Conservation (phyloP, 176 grass and related monocot genomes). For the Alopecurus myosuroides region DNA sequence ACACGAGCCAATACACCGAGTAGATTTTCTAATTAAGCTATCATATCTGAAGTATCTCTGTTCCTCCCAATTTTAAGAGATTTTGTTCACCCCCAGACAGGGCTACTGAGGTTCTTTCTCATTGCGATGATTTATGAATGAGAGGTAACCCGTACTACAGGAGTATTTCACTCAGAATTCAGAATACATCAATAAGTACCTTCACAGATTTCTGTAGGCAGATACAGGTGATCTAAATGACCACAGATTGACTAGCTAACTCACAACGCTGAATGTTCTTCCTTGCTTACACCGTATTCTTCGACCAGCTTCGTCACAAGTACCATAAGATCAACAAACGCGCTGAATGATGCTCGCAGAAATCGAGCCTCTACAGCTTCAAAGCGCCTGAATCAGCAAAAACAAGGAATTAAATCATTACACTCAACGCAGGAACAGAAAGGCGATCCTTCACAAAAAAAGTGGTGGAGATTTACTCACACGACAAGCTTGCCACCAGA, state of each 20-base stretch:
- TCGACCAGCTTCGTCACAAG: constrained; percentile 72
- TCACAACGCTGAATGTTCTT: not conserved
- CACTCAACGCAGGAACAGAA: not conserved
- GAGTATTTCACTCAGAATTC: not conserved
- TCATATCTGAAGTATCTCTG: too few relatives aligned
- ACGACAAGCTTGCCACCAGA: constrained; percentile 66
- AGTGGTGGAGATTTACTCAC: constrained; percentile 35
- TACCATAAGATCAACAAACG: constrained; percentile 68
- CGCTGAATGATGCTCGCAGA: constrained; percentile 71
- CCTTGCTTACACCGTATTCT: constrained; percentile 43
- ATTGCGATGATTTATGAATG: not conserved
- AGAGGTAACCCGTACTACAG: not conserved
- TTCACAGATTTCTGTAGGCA: not conserved
- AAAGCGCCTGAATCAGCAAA: constrained; percentile 49
- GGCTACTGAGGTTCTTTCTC: not conserved
- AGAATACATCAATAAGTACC: not conserved
- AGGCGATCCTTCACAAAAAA: not conserved
- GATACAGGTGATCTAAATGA: not conserved
- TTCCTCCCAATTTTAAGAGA: too few relatives aligned
- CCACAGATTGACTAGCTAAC: not conserved
- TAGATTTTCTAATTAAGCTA: too few relatives aligned
- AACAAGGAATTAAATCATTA: too few relatives aligned
- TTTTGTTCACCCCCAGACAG: not conserved
- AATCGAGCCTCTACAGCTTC: constrained; percentile 84
- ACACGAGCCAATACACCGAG: too few relatives aligned